Conservation (phyloP, 305 asterid species). For the Fraxinus paxiana region DNA sequence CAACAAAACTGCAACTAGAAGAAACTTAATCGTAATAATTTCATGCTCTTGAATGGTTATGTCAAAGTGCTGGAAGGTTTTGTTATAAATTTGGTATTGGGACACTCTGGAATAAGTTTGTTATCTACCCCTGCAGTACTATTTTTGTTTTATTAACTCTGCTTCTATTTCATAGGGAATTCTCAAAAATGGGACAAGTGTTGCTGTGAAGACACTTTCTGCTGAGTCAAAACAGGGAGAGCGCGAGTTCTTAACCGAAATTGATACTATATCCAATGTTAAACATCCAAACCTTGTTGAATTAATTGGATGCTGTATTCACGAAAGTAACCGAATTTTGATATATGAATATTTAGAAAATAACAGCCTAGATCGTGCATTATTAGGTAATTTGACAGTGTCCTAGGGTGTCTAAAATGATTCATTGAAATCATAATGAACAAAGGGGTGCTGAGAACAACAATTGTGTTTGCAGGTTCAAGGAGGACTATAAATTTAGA, state of each 20-base stretch:
- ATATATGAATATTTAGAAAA: conserved; percentile 77
- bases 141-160: conserved; percentile 21
- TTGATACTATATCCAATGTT: conserved; percentile 71
- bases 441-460: conserved; percentile 17
- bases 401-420: conserved; percentile 19
- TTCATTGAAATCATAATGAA: conserved; percentile 2
- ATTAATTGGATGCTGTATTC: conserved; percentile 77
- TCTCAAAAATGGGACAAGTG: conserved; percentile 49
- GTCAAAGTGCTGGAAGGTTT: neutral
- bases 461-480: conserved; percentile 41
- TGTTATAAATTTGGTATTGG: conserved; percentile 1
- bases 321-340: conserved; percentile 58
- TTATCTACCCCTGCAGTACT: conserved; percentile 9
- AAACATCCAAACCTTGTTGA: conserved; percentile 85
- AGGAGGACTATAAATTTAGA: conserved; percentile 45
- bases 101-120: conserved; percentile 11
- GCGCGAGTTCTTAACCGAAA: conserved; percentile 83
- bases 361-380: conserved; percentile 69
- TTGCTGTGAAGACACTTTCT: conserved; percentile 77
- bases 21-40: conserved; percentile 10
- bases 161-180: conserved; percentile 56
- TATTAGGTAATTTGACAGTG: conserved; percentile 51
- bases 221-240: conserved; percentile 78
- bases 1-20: conserved; percentile 11
- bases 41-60: neutral